Base-by-base conservation (phyloP, 441 rosid species). In the Jatropha podagrica region DNA sequence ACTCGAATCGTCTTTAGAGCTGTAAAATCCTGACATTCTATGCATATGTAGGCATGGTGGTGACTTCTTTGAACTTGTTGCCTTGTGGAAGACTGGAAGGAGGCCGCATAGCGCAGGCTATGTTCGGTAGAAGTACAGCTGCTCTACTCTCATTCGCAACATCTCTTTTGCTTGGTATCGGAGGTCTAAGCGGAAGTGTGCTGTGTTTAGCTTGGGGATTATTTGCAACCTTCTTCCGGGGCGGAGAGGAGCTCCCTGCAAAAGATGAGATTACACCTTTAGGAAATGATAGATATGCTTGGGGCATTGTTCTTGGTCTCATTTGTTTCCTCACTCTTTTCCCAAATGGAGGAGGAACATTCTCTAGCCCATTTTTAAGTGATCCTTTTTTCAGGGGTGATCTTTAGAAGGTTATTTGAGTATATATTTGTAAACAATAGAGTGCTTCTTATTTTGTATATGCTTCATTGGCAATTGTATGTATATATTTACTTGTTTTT, bases 51-150 rank as follows among this genome's bases (percentile, higher is more conserved):
- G 97, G 97, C 75, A 95, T 91, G 98, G 98, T 91, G 74, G 97
- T 91, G 48, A 91, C 97, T 54, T 92, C 98, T 38, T 77, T 91
- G 81, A 95, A 95, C 87, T 79, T 95, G 60, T 82, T 95, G 79
- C 98, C 98, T 0, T 95, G 98, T 32, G 98, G 97, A 68, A 89
- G 96, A 65, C 98, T 95, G 0, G 96, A 91, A 86, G 98, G 98
- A 49, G 98, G 98, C 4, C 89, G 96, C 14, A 91, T 92, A 0
- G 91, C 97, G 48, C 97, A 95, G 85, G 96, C 93, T 5, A 89
- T 92, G 97, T 91, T 91, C 0, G 98, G 97, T 7, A 86, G 96
- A 81, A 91, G 83, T 86, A 91, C 91, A 1, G 93, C 97, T 12
- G 40, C 84, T 2, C 54, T 95, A 67, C 85, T 95, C 42, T 92